Percentiles rank a stretch among this genome's conserved stretches.
These are phyloP conservation scores for Metarhizium album DNA, from an alignment of 2,329 filamentous ascomycete species.

Conservation along the genomic window DNA sequence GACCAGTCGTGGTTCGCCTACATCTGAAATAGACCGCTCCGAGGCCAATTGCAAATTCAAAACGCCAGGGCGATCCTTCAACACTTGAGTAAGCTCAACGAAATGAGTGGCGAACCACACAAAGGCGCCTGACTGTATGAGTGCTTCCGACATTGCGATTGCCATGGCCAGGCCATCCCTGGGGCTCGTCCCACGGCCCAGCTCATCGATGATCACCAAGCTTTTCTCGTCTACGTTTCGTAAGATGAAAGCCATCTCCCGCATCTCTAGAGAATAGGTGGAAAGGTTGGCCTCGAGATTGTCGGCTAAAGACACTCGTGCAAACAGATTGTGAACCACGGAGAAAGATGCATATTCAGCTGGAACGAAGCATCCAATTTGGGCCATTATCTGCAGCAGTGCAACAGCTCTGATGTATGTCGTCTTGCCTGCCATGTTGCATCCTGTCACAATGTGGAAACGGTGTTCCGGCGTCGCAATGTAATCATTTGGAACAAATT, in stretches of 20 bases:
- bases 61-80: slow-evolving; percentile 66
- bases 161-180: slow-evolving; percentile 84
- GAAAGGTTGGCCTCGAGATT: slow-evolving; percentile 84
- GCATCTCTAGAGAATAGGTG: slow-evolving; percentile 90
- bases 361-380: slow-evolving; percentile 84
- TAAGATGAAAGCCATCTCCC: slow-evolving; percentile 88
- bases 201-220: slow-evolving; percentile 79
- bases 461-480: slow-evolving; percentile 71
- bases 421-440: slow-evolving; percentile 97
- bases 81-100: slow-evolving; percentile 64
- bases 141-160: slow-evolving; percentile 76
- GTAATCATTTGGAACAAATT: slow-evolving; percentile 81
- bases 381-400: slow-evolving; percentile 82
- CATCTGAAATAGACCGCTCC: slow-evolving; percentile 41
- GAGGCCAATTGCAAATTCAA: slow-evolving; percentile 74
- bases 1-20: slow-evolving; percentile 51
- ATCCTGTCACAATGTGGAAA: slow-evolving; percentile 90
- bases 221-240: slow-evolving; percentile 67
- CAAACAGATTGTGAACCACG: slow-evolving; percentile 74
- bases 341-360: slow-evolving; percentile 74
- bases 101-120: slow-evolving; percentile 97
- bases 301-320: slow-evolving; percentile 77
- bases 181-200: slow-evolving; percentile 83
- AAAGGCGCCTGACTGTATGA: slow-evolving; percentile 66
- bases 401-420: slow-evolving; percentile 86